Evolutionary conservation across 768 basidiomycete genomes (phyloP).

Genomic region (Favolaschia claudopus): DNA sequence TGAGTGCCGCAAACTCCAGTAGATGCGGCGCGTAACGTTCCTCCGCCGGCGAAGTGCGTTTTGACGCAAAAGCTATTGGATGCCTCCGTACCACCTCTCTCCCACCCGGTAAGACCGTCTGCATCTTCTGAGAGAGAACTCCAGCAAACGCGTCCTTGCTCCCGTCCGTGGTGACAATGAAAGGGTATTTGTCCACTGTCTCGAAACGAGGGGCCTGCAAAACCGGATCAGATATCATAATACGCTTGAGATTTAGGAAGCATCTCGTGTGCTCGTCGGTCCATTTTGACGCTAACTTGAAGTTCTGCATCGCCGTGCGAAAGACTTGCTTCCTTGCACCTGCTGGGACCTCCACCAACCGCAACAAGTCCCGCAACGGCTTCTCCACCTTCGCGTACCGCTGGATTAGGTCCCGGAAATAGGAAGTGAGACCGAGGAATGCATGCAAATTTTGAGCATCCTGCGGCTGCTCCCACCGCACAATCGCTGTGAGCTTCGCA

Average conservation of each 20-base stretch:
- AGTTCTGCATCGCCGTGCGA: slow-evolving; percentile 29
- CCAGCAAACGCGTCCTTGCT: slow-evolving; percentile 38
- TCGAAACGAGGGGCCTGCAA: slow-evolving; percentile 31
- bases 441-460: slow-evolving; percentile 35
- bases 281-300: slow-evolving; percentile 26
- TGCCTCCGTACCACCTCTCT: slow-evolving; percentile 21
- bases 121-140: slow-evolving; percentile 32
- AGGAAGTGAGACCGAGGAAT: slow-evolving; percentile 45
- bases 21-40: slow-evolving; percentile 40
- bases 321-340: slow-evolving; percentile 33
- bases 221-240: slow-evolving; percentile 30
- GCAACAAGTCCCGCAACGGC: slow-evolving; percentile 40
- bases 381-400: slow-evolving; percentile 41
- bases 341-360: slow-evolving; percentile 27
- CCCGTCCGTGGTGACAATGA: slow-evolving; percentile 40
- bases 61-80: slow-evolving; percentile 44
- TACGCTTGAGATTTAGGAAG: slow-evolving; percentile 34
- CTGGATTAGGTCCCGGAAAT: slow-evolving; percentile 42
- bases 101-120: slow-evolving; percentile 19
- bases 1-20: slow-evolving; percentile 38
- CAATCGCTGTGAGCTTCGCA: slow-evolving; percentile 46
- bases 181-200: slow-evolving; percentile 32
- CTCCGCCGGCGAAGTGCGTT: slow-evolving; percentile 40
- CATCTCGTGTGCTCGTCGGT: slow-evolving; percentile 25
- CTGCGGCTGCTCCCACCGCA: slow-evolving; percentile 40